Base-by-base conservation (phyloP, 2,329 filamentous ascomycete genomes). In the Diaporthe helianthi region DNA sequence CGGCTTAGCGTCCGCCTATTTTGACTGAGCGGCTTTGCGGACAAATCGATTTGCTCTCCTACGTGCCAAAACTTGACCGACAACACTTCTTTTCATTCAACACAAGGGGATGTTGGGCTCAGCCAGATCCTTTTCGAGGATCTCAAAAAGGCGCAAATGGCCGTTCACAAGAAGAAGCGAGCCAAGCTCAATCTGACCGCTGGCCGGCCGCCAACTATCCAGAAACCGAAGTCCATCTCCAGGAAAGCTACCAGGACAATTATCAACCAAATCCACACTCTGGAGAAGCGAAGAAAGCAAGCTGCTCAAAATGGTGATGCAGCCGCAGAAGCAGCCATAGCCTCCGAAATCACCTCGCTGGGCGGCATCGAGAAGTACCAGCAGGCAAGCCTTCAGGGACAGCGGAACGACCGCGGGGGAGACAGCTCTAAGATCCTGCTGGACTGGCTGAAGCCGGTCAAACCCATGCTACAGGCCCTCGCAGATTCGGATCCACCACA, bases 311-410 rank as follows among this genome's bases (percentile, higher is more conserved):
- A 83, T 61, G 88, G 88, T 9, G 87, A 92, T 74, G 76, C 78
- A 65, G 76, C 79, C 1, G 82, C 83, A 68, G 84, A 82, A 47
- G 78, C 79, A 5, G 76, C 78, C 1, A 79, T 90, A 24, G 77
- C 84, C 26, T 80, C 82, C 1, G 83, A 91, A 73, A 86, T 92
- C 54, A 79, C 84, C 46, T 82, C 82, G 4, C 78, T 90, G 3
- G 90, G 90, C 4, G 90, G 90, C 0, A 80, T 92, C 29, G 82
- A 87, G 64, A 83, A 82, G 67, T 92, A 92, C 73, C 90, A 92
- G 75, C 84, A 86, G 74, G 90, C 90, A 33, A 92, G 90, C 77
- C 82, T 92, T n/a, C 87, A 90, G 69, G 90, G 90, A 17, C 90
- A 92, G 76, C 85, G 87, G 64, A 83, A 83, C 68, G 89, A 91